Evolutionary conservation across 306 rosid genomes (phyloP).

Genomic region (Oemleria cerasiformis): DNA sequence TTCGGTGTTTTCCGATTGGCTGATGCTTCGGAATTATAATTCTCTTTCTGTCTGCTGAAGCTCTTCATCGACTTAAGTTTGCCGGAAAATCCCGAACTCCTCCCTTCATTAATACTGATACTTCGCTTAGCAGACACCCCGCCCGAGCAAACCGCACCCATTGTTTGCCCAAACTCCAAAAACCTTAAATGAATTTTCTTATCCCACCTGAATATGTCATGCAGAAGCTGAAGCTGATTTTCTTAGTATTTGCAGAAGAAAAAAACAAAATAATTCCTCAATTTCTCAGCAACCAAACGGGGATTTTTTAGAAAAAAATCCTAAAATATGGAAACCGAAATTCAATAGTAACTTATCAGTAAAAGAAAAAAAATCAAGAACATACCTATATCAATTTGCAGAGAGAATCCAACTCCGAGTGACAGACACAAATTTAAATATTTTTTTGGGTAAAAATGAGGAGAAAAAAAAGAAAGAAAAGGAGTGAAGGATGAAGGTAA

Average conservation of each 20-base stretch:
- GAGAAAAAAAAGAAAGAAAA: neutral
- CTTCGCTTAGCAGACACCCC: constrained; percentile 38
- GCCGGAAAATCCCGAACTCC: constrained; percentile 39
- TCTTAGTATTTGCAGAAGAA: neutral
- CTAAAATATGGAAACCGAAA: neutral
- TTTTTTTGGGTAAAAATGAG: neutral
- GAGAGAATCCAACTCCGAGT: neutral
- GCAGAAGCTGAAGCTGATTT: neutral
- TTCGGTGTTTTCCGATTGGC: constrained; percentile 29
- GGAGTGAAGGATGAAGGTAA: neutral
- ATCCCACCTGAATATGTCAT: neutral
- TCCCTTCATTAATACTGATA: constrained; percentile 33
- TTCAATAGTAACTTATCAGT: neutral
- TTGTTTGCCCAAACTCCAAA: constrained; percentile 16
- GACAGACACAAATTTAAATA: neutral
- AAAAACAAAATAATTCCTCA: neutral
- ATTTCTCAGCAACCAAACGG: constrained; percentile 8
- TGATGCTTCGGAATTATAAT: constrained; percentile 28
- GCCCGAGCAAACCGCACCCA: constrained; percentile 83
- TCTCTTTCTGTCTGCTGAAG: constrained; percentile 25
- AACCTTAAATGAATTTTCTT: neutral
- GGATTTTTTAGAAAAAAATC: constrained; percentile 1
- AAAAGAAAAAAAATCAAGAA: neutral
- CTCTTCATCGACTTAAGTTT: constrained; percentile 41
- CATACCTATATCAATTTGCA: neutral